A percentile compares a stretch with the other conserved stretches of the same genome.
Conservation (phyloP, 495 filamentous ascomycete species). For the Daldinia decipiens region DNA sequence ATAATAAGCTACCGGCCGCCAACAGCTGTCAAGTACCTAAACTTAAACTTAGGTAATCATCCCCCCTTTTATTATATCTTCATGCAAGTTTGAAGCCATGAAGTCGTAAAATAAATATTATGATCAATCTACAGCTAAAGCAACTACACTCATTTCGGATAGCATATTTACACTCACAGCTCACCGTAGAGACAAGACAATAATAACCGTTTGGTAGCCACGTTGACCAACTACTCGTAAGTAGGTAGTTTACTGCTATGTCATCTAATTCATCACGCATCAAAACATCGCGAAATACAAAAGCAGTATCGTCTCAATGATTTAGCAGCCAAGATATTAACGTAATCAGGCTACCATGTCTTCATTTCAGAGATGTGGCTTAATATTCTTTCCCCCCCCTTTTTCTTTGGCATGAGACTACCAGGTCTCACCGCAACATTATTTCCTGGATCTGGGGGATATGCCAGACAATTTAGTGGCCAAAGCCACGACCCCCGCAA, state of each 20-base stretch:
- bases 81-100: not conserved
- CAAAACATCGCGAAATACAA: slow-evolving; percentile 30
- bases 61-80: slow-evolving; percentile 1
- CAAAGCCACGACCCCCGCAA: not conserved
- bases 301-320: slow-evolving; percentile 20
- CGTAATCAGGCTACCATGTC: slow-evolving; percentile 24
- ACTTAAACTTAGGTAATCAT: slow-evolving; percentile 5
- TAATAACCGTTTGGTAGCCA: not conserved
- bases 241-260: not conserved
- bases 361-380: slow-evolving; percentile 23
- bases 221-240: not conserved
- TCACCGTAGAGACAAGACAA: not conserved
- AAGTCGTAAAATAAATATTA: not conserved
- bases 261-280: not conserved
- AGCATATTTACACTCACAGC: not conserved
- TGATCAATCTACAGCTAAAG: not conserved
- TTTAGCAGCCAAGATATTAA: slow-evolving; percentile 22
- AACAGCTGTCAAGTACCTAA: not conserved
- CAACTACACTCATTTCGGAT: not conserved
- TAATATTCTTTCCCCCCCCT: slow-evolving; percentile 3
- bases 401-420: slow-evolving; percentile 20
- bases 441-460: not conserved
- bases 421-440: slow-evolving; percentile 31
- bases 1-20: slow-evolving; percentile 11
- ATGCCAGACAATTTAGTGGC: slow-evolving; percentile 11